Evolutionary conservation across 305 asterid species (phyloP).

Genomic region (Ilex paraguariensis): DNA sequence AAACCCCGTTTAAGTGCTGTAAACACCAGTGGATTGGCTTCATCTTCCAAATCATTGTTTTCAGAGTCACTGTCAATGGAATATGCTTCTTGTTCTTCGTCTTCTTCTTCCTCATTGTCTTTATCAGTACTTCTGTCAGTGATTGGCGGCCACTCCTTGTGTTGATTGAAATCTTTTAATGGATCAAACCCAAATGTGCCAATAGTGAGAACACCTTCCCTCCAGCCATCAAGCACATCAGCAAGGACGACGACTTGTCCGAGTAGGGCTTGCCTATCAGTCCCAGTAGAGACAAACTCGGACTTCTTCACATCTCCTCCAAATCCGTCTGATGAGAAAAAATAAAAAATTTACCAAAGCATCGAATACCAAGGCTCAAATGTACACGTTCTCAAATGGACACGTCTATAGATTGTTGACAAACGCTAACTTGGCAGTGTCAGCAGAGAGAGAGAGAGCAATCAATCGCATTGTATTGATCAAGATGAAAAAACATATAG

Average conservation of each 20-base stretch:
- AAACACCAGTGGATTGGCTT: constrained; percentile 20
- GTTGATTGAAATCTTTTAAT: constrained; percentile 3
- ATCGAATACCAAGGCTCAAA: too few species aligned
- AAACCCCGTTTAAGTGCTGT: constrained; percentile 5
- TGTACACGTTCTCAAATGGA: too few species aligned
- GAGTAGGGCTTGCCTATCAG: constrained; percentile 21
- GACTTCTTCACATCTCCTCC: constrained; percentile 28
- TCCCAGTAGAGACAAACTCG: constrained; percentile 13
- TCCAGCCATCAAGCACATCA: constrained; percentile 32
- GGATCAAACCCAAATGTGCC: constrained; percentile 66
- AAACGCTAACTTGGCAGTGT: too few species aligned
- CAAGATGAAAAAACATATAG: too few species aligned
- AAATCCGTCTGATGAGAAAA: constrained; percentile 28
- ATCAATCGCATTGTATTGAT: too few species aligned
- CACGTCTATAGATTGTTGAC: too few species aligned
- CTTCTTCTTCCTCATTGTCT: constrained; percentile 8
- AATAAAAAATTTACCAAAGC: background rate
- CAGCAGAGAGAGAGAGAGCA: too few species aligned
- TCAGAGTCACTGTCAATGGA: background rate
- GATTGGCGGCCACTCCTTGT: background rate
- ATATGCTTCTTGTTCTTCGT: background rate
- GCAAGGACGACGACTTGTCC: constrained; percentile 10
- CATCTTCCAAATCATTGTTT: constrained; percentile 7
- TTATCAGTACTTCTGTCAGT: background rate
- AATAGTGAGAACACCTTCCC: constrained; percentile 52